Evolutionary conservation across 495 filamentous ascomycete genomes (phyloP), one percentile per base, ranked within the genome.

Genomic region (Pyrenopolyporus hunteri): DNA sequence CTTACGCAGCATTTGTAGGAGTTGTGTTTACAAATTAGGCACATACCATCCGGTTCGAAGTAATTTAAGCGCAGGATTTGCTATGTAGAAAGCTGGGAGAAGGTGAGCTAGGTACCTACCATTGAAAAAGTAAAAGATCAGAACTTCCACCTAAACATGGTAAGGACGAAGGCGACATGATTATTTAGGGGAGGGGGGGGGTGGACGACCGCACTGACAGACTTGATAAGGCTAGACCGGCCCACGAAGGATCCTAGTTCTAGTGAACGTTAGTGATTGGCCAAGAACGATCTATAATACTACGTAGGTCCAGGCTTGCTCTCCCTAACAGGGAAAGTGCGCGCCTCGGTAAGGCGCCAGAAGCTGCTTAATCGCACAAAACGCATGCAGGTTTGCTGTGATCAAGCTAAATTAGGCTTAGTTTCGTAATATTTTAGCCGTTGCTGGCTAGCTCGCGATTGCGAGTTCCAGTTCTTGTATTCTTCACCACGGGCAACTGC

Each of bases 261-360:
- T 31, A 44, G 33, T 33, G 20, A 14, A 22, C 17, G 6, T 20
- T 16, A 51, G 29, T 60, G 32, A 65, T 65, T 65, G 62, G 62
- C 23, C 6, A 20, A 29, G n/a, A 22, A n/a, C 6, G 56, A 65
- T 65, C 62, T 59, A 45, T 28, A 28, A 45, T 26, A 36, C 13
- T 46, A 39, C 37, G 28, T 22, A 60, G 14, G 13, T 46, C 37
- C 51, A 51, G 60, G 62, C 56, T 60, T 23, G 19, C 42, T 25
- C 10, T 48, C 19, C 29, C 26, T 17, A 44, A 59, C 40, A 16
- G 20, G 43, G 44, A 60, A 65, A 56, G n/a, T 7, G 28, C 17
- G 14, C 14, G 16, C 8, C 29, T n/a, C 3, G 43, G 10, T 49
- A 22, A 55, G 26, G 16, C 26, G 37, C 36, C 9, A 26, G 26